Percentiles rank a stretch among this genome's conserved stretches.
phyloP scores from a whole-genome alignment of 257 asterid species.

The Nyctanthes arbortristis region DNA sequence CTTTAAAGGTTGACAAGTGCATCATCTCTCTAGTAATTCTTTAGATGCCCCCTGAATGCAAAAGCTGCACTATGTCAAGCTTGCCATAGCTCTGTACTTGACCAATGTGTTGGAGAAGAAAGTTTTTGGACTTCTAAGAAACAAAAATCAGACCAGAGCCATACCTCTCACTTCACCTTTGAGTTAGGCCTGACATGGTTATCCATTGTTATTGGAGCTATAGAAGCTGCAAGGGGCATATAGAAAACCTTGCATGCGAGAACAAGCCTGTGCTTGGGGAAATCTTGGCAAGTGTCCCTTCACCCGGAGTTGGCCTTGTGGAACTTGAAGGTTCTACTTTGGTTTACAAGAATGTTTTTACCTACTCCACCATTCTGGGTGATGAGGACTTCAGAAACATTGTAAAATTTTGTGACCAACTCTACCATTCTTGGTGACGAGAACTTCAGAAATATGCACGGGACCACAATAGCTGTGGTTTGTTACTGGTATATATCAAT shows the following conservation, averaged over 20 bases:
- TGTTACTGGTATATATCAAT: constrained; percentile 72
- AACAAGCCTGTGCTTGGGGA: constrained; percentile 81
- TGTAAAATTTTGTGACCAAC: too few relatives aligned
- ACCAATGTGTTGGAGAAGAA: constrained; percentile 56
- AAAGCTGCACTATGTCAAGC: constrained; percentile 94
- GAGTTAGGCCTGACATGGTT: constrained; percentile 98
- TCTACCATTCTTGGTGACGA: constrained; percentile 51
- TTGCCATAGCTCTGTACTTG: constrained; percentile 80
- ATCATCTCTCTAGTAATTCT: too few relatives aligned
- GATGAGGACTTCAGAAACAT: too few relatives aligned
- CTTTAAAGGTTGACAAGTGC: too few relatives aligned
- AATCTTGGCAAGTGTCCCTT: constrained; percentile 91
- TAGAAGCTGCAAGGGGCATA: constrained; percentile 78
- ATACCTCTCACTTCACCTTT: constrained; percentile 90
- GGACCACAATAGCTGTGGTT: constrained; percentile 91
- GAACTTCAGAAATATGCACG: constrained; percentile 81
- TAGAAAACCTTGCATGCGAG: constrained; percentile 87
- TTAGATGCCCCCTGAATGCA: constrained; percentile 81
- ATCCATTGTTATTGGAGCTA: constrained; percentile 64
- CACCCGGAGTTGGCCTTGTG: constrained; percentile 94
- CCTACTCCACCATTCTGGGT: too few relatives aligned
- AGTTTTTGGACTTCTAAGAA: constrained; percentile 66
- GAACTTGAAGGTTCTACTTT: constrained; percentile 77
- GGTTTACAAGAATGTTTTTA: constrained; percentile 59
- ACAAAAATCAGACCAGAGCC: constrained; percentile 91